Evolutionary conservation across 768 basidiomycete species (phyloP).

Genomic region (Tricholoma sp.): DNA sequence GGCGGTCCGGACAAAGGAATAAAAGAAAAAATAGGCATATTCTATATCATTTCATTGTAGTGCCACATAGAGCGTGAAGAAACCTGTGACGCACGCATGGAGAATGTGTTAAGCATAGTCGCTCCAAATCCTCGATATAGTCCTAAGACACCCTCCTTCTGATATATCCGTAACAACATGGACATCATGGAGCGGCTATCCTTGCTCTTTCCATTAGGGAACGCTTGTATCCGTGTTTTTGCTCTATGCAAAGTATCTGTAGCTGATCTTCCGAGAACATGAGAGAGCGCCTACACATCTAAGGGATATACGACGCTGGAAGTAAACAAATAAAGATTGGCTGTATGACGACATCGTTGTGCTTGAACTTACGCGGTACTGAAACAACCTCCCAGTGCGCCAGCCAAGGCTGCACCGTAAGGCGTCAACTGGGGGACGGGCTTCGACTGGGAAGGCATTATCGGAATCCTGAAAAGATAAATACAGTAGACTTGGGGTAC

Average conservation of each 20-base stretch:
- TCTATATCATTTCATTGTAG: conserved; percentile 44
- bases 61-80: conserved; percentile 4
- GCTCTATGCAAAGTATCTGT: conserved; percentile 44
- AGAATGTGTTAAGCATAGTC: conserved; percentile 98
- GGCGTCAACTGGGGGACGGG: conserved; percentile 73
- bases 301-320: conserved; percentile 87
- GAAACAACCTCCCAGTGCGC: conserved; percentile 91
- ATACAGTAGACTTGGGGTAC: conserved; percentile 6
- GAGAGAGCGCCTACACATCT: conserved; percentile 66
- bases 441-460: conserved; percentile 50
- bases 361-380: conserved; percentile 73
- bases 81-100: conserved; percentile 67
- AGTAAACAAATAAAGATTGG: conserved; percentile 4
- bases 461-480: conserved; percentile 12
- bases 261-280: not conserved
- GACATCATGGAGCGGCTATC: conserved; percentile 54
- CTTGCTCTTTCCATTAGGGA: conserved; percentile 45
- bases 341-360: not conserved
- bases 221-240: conserved; percentile 92
- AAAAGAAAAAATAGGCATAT: conserved; percentile 99
- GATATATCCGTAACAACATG: conserved; percentile 66
- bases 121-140: conserved; percentile 91
- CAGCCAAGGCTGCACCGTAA: conserved; percentile 84
- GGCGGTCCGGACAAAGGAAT: conserved; percentile 81
- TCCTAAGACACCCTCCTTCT: conserved; percentile 75